Evolutionary conservation across 345 rosid genomes (phyloP), one percentile per base, ranked within the genome.

Genomic region (Populus tremula): DNA sequence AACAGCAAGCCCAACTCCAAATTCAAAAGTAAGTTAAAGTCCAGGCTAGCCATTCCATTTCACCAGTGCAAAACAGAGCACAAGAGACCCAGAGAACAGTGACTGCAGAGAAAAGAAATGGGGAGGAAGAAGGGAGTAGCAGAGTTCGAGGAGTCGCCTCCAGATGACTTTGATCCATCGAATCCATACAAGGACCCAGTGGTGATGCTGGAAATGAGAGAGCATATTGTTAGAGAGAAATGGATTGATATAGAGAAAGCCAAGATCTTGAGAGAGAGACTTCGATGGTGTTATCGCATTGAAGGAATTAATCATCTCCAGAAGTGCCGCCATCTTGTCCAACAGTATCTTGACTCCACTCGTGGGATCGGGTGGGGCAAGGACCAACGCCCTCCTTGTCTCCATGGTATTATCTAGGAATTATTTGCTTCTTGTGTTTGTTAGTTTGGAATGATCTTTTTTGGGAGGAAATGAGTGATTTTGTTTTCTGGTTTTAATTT

Each of bases 311-410:
- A 96, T 81, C 99, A 94, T 76, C 96, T 87, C 76, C 98, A 96
- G 89, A 96, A 94, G 70, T 96, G 98, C 81, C 99, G 97, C 80
- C 93, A 92, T 80, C 97, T 94, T 73, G 98, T 96, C 66, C 85
- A 84, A 23, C 93, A 91, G 89, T 96, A 96, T 82, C 97, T 96
- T 70, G 98, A 96, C 5, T 81, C 98, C 71, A 96, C 99, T 68
- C 99, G 99, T 14, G 98, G 98, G 81, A 84, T 96, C 83, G 99
- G 99, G 65, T 96, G 99, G 99, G 95, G 97, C 85, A 96, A 96
- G 80, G 99, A 96, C 54, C 94, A 92, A 66, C 99, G 99, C 27
- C 99, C 94, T 71, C 90, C 87, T 21, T 88, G 92, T 29, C 92
- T 92, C 45, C 99, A 96, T 83, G 99, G 98, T 93, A 61, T 23